phyloP scores from a whole-genome alignment of 495 filamentous ascomycete species.

The Neurospora intermedia region DNA sequence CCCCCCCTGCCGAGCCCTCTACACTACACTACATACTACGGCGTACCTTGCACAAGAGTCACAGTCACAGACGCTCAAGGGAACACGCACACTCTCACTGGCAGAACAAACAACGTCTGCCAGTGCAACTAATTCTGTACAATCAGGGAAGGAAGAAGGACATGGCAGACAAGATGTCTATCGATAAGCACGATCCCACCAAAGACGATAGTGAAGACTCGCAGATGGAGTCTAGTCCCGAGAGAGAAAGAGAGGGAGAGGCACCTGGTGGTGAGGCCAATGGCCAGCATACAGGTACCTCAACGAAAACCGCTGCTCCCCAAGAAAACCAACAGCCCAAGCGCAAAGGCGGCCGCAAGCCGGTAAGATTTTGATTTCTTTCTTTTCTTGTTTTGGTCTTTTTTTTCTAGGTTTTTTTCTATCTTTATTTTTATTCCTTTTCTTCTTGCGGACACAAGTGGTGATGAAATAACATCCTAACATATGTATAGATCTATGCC shows the following conservation, averaged over 20 bases:
- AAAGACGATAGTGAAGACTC: slow-evolving; percentile 45
- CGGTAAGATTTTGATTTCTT: neutral
- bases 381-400: too few relatives aligned
- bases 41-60: neutral
- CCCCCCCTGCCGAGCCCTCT: neutral
- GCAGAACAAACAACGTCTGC: neutral
- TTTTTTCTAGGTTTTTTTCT: too few relatives aligned
- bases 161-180: slow-evolving; percentile 50
- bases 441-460: neutral
- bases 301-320: slow-evolving; percentile 8
- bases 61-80: neutral
- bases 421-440: neutral
- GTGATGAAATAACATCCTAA: slow-evolving; percentile 9
- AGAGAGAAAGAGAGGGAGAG: slow-evolving; percentile 41
- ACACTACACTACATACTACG: neutral
- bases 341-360: slow-evolving; percentile 81
- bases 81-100: neutral
- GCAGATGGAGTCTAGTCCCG: slow-evolving; percentile 40
- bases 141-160: slow-evolving; percentile 15
- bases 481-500: slow-evolving; percentile 69
- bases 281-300: neutral
- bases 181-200: slow-evolving; percentile 43
- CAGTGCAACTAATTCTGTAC: neutral
- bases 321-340: slow-evolving; percentile 51
- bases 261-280: slow-evolving; percentile 13